These are phyloP conservation scores for Trametes cingulata DNA, from an alignment of 768 basidiomycete species.

Conservation along the genomic window DNA sequence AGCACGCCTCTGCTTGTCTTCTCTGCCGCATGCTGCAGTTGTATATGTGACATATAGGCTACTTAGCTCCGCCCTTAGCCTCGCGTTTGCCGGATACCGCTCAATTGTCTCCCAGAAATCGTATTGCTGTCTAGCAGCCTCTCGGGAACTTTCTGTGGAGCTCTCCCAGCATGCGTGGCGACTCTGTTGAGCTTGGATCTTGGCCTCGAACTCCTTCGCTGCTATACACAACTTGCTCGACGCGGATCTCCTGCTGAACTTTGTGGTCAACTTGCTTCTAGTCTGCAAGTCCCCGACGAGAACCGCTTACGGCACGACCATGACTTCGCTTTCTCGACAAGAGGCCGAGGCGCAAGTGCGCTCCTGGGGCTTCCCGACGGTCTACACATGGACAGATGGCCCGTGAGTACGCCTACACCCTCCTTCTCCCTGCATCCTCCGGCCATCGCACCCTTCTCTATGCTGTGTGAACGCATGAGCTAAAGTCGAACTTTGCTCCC, in stretches of 20 bases:
- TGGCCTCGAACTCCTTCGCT: neutral
- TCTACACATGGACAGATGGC: constrained; percentile 33
- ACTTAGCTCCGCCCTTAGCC: neutral
- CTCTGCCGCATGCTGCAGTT: too few relatives aligned
- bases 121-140: neutral
- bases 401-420: constrained; percentile 21
- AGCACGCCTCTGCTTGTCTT: too few relatives aligned
- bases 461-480: neutral
- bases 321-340: constrained; percentile 17
- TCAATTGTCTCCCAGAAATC: neutral
- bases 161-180: neutral
- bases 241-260: neutral
- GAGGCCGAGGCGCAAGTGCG: constrained; percentile 28
- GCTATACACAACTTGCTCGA: neutral
- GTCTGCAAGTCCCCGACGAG: neutral
- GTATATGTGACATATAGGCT: too few relatives aligned
- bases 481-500: neutral
- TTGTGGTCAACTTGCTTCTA: neutral
- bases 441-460: too few relatives aligned
- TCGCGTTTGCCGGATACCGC: neutral
- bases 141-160: constrained; percentile 10
- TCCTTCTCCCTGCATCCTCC: too few relatives aligned
- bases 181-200: neutral
- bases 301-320: neutral
- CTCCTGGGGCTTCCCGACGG: constrained; percentile 31